Conservation (phyloP, 768 basidiomycete genomes). For the Calvatia gigantea region DNA sequence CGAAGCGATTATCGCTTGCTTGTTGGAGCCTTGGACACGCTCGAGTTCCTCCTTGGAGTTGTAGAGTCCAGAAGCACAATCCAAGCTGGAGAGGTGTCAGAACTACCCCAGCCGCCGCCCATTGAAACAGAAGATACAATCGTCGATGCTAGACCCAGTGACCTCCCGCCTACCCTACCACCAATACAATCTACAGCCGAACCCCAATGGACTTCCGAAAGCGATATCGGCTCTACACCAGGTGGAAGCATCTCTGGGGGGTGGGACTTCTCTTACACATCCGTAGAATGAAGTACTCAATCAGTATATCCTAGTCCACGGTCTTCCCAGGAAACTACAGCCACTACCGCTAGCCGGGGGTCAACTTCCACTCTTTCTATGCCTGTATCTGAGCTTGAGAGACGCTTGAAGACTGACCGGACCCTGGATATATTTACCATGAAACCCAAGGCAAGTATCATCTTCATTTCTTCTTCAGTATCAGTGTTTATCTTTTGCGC, state of each 20-base stretch:
- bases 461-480: neutral
- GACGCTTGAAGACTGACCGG: conserved; percentile 67
- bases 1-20: conserved; percentile 84
- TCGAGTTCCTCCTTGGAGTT: conserved; percentile 68
- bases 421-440: conserved; percentile 96
- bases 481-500: conserved; percentile 8
- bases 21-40: conserved; percentile 72
- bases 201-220: conserved; percentile 33
- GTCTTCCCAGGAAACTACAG: conserved; percentile 55
- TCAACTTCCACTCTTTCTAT: conserved; percentile 50
- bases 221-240: conserved; percentile 46
- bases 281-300: neutral
- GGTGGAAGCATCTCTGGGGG: conserved; percentile 49
- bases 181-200: conserved; percentile 17
- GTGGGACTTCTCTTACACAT: conserved; percentile 34
- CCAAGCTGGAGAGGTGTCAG: conserved; percentile 40
- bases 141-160: conserved; percentile 46
- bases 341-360: conserved; percentile 48
- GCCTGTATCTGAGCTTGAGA: conserved; percentile 77
- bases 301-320: conserved; percentile 33
- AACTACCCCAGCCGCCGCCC: conserved; percentile 14
- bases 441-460: conserved; percentile 70
- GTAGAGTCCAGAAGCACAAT: conserved; percentile 58
- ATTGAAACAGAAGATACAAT: conserved; percentile 51
- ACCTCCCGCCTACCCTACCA: conserved; percentile 19